phyloP scores from a whole-genome alignment of 768 basidiomycete species.

The Tulasnella sp. region DNA sequence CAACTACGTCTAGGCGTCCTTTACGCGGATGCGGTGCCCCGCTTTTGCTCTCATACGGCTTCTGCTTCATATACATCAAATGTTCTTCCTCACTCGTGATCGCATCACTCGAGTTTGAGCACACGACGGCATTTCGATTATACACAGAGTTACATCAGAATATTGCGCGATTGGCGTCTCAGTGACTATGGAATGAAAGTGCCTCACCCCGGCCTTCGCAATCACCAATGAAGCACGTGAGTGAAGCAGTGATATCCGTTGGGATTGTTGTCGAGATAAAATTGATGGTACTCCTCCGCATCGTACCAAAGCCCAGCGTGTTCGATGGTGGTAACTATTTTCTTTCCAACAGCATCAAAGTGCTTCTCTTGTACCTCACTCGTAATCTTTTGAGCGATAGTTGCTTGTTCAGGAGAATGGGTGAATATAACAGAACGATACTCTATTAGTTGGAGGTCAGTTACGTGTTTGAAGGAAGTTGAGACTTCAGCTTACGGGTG shows the following conservation, averaged over 20 bases:
- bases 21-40: too few relatives aligned
- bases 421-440: conserved; percentile 91
- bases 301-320: conserved; percentile 61
- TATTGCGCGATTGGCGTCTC: too few relatives aligned
- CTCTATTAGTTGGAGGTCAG: conserved; percentile 34
- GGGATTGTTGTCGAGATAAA: conserved; percentile 70
- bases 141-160: too few relatives aligned
- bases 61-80: too few relatives aligned
- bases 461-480: neutral
- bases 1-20: too few relatives aligned
- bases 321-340: conserved; percentile 66
- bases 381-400: conserved; percentile 62
- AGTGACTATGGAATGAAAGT: too few relatives aligned
- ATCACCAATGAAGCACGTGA: conserved; percentile 69
- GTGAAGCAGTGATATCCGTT: conserved; percentile 85
- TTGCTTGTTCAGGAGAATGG: conserved; percentile 54
- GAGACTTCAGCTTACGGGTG: conserved; percentile 38
- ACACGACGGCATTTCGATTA: too few relatives aligned
- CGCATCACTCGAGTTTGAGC: too few relatives aligned
- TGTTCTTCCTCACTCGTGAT: too few relatives aligned
- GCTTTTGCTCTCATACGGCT: too few relatives aligned
- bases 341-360: conserved; percentile 55
- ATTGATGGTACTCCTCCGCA: conserved; percentile 28
- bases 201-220: neutral
- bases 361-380: conserved; percentile 73